Percentiles rank a stretch among this genome's conserved stretches.
These are phyloP conservation scores for Solanum raphanifolium DNA, from an alignment of 257 asterid species.

Conservation along the genomic window DNA sequence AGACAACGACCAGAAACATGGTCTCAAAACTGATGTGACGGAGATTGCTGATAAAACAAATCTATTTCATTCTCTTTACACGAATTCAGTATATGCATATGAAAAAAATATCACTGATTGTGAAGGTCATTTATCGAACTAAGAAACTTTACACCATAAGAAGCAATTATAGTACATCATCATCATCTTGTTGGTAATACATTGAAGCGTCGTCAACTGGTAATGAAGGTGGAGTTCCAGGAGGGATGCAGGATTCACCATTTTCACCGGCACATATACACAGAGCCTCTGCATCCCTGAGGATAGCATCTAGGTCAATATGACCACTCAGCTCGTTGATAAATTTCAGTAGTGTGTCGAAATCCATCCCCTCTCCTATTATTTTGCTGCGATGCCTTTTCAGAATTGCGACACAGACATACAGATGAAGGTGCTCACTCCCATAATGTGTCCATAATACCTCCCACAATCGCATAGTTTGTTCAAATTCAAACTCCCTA, in stretches of 20 bases:
- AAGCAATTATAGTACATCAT: constrained; percentile 40
- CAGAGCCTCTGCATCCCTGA: constrained; percentile 90
- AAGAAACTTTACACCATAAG: neutral
- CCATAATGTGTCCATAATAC: constrained; percentile 83
- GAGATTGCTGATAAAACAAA: neutral
- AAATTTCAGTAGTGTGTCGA: constrained; percentile 85
- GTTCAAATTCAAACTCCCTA: constrained; percentile 90
- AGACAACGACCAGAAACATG: neutral
- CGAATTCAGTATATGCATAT: neutral
- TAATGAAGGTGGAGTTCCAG: constrained; percentile 96
- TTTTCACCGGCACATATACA: constrained; percentile 93
- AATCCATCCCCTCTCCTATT: constrained; percentile 86
- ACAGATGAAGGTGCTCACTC: constrained; percentile 89
- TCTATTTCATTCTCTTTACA: neutral
- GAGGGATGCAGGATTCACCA: constrained; percentile 83
- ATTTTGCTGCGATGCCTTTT: constrained; percentile 67
- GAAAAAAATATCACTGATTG: neutral
- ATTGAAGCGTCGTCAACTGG: constrained; percentile 58
- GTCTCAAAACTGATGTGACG: neutral
- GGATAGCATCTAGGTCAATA: constrained; percentile 62
- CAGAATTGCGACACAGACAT: constrained; percentile 75
- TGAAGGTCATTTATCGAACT: neutral
- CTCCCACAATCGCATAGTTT: constrained; percentile 82
- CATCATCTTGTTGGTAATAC: constrained; percentile 72
- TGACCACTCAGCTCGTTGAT: constrained; percentile 87